Evolutionary conservation across 1,284 basidiomycete genomes (phyloP), one percentile per base, ranked within the genome.

Genomic region (Phellinidium pouzarii): DNA sequence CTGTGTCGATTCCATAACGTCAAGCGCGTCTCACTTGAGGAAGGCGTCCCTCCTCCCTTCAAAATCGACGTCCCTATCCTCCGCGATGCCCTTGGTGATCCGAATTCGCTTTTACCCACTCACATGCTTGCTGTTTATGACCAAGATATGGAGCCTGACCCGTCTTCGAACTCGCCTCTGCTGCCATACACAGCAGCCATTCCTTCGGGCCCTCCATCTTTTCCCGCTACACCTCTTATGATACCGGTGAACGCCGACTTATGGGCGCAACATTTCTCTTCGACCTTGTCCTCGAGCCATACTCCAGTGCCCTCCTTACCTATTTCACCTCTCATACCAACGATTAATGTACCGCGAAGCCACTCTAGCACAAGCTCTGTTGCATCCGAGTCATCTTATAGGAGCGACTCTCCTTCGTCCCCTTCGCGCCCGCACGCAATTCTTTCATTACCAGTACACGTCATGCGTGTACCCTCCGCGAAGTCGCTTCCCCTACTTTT

Each of bases 401-500:
- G 41, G 52, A 46, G 17, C 42, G 41, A 34, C 56, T 44, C 23
- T 51, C 57, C 3, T 51, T 26, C 53, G 48, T 40, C 55, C 51
- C 60, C 55, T 26, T 12, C 31, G 53, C 52, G 43, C 43, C 50
- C 20, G 26, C 37, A 54, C 54, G 54, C 51, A 23, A 50, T 59
- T 14, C 46, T 68, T 31, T 62, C 61, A 5, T 59, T 68, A 7
- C 67, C 66, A 3, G 59, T 66, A 14, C 55, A 65, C 20, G 55
- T 62, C 8, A 50, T 67, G 20, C 47, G 52, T 34, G 64, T 64
- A 8, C 63, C 67, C 23, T 65, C 67, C 37, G 64, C 65, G 5
- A 59, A 60, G 31, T 63, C 65, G 7, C 49, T 64, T n/a, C 62
- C 65, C 0, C 62, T 68, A 11, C 60, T 69, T 31, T 60, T 70